phyloP scores from a whole-genome alignment of 192 early-diverging fungal species.

The Linnemannia hyalina region DNA sequence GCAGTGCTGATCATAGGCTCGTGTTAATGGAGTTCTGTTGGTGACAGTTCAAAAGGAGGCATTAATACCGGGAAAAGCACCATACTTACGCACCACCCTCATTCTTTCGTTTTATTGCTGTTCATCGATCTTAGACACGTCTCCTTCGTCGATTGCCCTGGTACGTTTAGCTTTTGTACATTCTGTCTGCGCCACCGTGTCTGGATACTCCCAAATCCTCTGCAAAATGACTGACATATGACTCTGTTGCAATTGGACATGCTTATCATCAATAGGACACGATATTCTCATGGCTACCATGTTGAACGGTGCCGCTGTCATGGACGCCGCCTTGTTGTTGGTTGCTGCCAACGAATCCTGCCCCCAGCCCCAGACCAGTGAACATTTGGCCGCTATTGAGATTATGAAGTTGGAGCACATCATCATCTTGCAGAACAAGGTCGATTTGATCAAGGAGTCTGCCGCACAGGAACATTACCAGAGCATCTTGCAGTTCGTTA shows the following conservation, averaged over 20 bases:
- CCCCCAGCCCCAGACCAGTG: constrained; percentile 98
- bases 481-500: constrained; percentile 92
- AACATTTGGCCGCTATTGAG: constrained; percentile 99
- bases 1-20: background rate
- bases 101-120: background rate
- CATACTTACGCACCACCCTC: background rate
- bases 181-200: background rate
- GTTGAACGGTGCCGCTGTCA: constrained; percentile 98
- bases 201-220: background rate
- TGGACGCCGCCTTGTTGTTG: constrained; percentile 98
- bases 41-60: background rate
- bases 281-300: constrained; percentile 99
- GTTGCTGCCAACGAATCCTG: constrained; percentile 99
- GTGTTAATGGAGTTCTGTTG: background rate
- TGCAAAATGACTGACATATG: background rate
- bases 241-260: background rate
- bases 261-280: constrained; percentile 66
- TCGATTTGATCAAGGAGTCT: constrained; percentile 95
- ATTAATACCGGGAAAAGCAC: background rate
- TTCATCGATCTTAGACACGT: constrained; percentile 77
- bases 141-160: constrained; percentile 99
- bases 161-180: constrained; percentile 46
- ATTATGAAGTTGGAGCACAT: constrained; percentile 99
- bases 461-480: constrained; percentile 92
- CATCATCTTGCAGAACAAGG: constrained; percentile 98